Percentiles rank a stretch among this genome's conserved stretches.
These are phyloP conservation scores for Boletellus sp. DNA, from an alignment of 768 basidiomycete species.

Conservation along the genomic window DNA sequence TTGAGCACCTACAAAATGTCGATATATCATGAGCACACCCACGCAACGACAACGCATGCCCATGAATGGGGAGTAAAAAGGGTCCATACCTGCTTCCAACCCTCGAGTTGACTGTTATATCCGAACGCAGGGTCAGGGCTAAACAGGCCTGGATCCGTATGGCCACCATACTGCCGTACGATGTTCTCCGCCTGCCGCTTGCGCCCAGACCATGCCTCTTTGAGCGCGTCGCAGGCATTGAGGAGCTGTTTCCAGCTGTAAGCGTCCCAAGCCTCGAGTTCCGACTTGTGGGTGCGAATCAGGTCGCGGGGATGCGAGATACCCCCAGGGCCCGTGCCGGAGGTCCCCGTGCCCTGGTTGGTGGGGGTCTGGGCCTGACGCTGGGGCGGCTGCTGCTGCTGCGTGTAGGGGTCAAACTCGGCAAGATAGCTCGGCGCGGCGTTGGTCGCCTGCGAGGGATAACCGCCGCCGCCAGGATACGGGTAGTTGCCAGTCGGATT, in stretches of 20 bases:
- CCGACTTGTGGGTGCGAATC: slow-evolving; percentile 60
- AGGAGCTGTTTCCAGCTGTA: slow-evolving; percentile 72
- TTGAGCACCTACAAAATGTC: slow-evolving; percentile 43
- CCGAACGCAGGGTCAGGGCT: slow-evolving; percentile 35
- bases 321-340: slow-evolving; percentile 29
- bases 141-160: slow-evolving; percentile 32
- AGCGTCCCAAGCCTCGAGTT: slow-evolving; percentile 68
- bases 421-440: slow-evolving; percentile 26
- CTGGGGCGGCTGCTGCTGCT: slow-evolving; percentile 1
- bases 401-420: slow-evolving; percentile 41
- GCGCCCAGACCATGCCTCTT: slow-evolving; percentile 59
- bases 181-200: slow-evolving; percentile 52
- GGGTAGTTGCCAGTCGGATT: slow-evolving; percentile 14
- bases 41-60: not conserved
- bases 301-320: slow-evolving; percentile 61
- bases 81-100: slow-evolving; percentile 55
- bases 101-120: slow-evolving; percentile 49
- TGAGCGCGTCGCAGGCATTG: slow-evolving; percentile 58
- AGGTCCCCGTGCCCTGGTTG: not conserved
- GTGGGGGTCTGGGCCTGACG: slow-evolving; percentile 6
- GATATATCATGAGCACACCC: not conserved
- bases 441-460: slow-evolving; percentile 19
- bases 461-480: slow-evolving; percentile 30
- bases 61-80: not conserved
- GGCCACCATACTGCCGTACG: slow-evolving; percentile 43